A percentile compares a stretch with the other conserved stretches of the same genome.
These are phyloP conservation scores for Magnusiomyces suaveolens DNA, from an alignment of 1,139 yeast genomes.

Conservation along the genomic window DNA sequence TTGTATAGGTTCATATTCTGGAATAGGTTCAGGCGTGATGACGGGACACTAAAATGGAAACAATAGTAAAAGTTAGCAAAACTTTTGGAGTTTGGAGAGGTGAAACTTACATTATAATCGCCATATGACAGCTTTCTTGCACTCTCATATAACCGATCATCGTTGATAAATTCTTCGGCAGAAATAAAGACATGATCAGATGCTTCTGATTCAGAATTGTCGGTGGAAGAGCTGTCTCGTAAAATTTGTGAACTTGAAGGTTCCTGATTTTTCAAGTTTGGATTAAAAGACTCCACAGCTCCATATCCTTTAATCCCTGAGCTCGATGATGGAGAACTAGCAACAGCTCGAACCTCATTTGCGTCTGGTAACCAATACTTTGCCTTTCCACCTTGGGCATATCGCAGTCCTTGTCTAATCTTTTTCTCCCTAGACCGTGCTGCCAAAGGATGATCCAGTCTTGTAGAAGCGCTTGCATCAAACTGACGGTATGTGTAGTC, in stretches of 20 bases:
- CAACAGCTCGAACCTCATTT: not conserved
- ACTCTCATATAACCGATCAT: conserved; percentile 36
- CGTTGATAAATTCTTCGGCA: conserved; percentile 33
- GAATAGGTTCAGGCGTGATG: conserved; percentile 39
- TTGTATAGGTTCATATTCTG: conserved; percentile 30
- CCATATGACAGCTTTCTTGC: conserved; percentile 43
- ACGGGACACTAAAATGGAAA: conserved; percentile 38
- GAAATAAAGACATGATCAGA: conserved; percentile 1
- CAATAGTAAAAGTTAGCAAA: not conserved
- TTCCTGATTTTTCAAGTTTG: conserved; percentile 1
- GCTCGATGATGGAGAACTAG: not conserved
- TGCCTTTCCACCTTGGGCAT: conserved; percentile 64
- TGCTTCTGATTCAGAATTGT: not conserved
- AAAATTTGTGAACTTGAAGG: not conserved
- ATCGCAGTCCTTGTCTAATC: conserved; percentile 74
- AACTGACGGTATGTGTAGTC: conserved; percentile 74
- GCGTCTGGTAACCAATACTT: conserved; percentile 69
- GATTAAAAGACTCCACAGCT: not conserved
- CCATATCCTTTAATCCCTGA: not conserved
- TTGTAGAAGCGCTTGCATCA: conserved; percentile 60
- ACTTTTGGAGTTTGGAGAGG: not conserved
- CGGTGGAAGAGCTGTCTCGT: conserved; percentile 5
- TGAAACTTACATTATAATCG: conserved; percentile 35
- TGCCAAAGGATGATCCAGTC: conserved; percentile 53
- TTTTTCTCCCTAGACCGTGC: conserved; percentile 60